Percentiles rank a stretch among this genome's conserved stretches.
These are phyloP conservation scores for Cupressus sempervirens DNA, from an alignment of 75 land plant species.

Conservation along the genomic window DNA sequence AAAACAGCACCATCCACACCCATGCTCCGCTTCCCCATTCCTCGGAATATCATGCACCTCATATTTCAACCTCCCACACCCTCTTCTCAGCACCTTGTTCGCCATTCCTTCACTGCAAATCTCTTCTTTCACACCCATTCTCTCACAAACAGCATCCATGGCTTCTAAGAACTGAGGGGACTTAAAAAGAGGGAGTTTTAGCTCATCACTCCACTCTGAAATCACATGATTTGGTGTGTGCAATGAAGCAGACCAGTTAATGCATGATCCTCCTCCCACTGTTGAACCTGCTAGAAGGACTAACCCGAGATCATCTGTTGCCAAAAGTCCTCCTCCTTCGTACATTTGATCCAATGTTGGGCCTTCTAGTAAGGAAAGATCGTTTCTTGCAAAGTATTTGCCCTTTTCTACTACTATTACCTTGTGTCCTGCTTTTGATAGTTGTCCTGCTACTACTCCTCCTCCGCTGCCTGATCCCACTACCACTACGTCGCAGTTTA, in stretches of 20 bases:
- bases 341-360: conserved; percentile 60
- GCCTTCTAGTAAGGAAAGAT: conserved; percentile 68
- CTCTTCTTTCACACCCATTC: conserved; percentile 56
- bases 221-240: conserved; percentile 54
- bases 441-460: conserved; percentile 43
- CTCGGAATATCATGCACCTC: conserved; percentile 45
- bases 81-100: conserved; percentile 54
- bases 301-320: conserved; percentile 46
- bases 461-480: conserved; percentile 89
- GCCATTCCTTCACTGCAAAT: conserved; percentile 40
- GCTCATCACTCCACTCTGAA: conserved; percentile 52
- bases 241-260: conserved; percentile 81
- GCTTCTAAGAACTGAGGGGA: conserved; percentile 49
- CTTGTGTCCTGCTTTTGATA: conserved; percentile 65
- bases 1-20: conserved; percentile 76
- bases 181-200: conserved; percentile 35
- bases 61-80: conserved; percentile 57
- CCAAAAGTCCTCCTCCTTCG: conserved; percentile 44
- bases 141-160: conserved; percentile 46
- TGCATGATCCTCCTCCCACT: conserved; percentile 81
- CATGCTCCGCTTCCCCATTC: conserved; percentile 49
- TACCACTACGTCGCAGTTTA: conserved; percentile 78
- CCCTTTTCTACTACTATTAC: conserved; percentile 88
- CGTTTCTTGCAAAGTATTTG: conserved; percentile 45
- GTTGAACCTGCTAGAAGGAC: conserved; percentile 62